Base-by-base conservation (phyloP, 2,329 filamentous ascomycete genomes). In the Aspergillus sp. region DNA sequence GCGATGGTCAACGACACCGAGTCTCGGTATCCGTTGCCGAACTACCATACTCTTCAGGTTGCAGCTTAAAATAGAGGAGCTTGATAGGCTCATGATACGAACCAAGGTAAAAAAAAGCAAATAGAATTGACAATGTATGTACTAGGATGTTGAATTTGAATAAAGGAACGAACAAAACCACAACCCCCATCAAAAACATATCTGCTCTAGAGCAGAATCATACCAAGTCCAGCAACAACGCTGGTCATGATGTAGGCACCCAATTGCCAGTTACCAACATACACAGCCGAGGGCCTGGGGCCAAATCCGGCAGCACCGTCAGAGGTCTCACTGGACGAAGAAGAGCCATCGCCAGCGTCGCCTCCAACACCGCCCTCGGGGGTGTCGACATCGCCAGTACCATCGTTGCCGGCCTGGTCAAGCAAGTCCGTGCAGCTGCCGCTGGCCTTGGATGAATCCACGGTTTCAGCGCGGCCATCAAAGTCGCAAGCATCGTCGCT, bases 151-250 rank as follows among this genome's bases (percentile, higher is more conserved):
- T 39, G 27, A 52, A 52, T 17, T 21, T 21, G 8, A 9, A 51
- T 35, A 52, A 39, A 45, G 27, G 31, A 53, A 39, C 6, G 5
- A 52, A 45, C 14, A 40, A 52, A 47, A n/a, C 15, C 14, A 45
- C 33, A 33, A n/a, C n/a, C 17, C 45, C 31, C 33, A 41, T 48
- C 41, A 31, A 31, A 31, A 31, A 50, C n/a, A 27, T 15, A 14
- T 37, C 39, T 5, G 19, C n/a, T 52, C 69, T 79, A 81, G 69
- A 81, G 69, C 64, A 80, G 63, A 61, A 81, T 71, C 77, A 81
- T 80, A 57, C 75, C 76, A 52, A 70, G 70, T 60, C 78, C 79
- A 55, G 77, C 75, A 43, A 77, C 64, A 44, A 77, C 56, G 41
- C 78, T 78, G 52, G 72, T 71, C 46, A 77, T 62, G n/a, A 78